A percentile compares a stretch with the other conserved stretches of the same genome.
phyloP scores from a whole-genome alignment of 495 filamentous ascomycete species.

The Lasiosphaeria miniovina region DNA sequence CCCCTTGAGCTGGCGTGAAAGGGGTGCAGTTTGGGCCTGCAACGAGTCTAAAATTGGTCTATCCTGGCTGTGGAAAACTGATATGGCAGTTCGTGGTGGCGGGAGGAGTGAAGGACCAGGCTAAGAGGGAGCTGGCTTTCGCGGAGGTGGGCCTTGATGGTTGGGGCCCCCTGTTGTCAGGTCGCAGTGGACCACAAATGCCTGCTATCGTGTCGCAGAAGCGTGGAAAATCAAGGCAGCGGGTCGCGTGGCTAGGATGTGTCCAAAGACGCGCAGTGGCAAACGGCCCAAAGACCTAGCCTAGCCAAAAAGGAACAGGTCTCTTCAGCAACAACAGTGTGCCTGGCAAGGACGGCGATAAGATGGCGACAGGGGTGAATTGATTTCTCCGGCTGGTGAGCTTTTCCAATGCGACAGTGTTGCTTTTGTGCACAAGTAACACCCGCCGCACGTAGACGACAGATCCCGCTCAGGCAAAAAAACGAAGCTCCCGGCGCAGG shows the following conservation, averaged over 20 bases:
- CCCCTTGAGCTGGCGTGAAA: constrained; percentile 7
- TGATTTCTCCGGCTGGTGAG: too few species aligned
- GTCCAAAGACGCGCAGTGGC: constrained; percentile 4
- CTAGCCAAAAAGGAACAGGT: constrained; percentile 5
- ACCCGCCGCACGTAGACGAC: too few species aligned
- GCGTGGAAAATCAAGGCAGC: constrained; percentile 22
- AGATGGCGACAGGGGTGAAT: background rate
- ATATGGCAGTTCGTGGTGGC: background rate
- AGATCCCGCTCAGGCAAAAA: too few species aligned
- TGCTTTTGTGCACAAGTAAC: too few species aligned
- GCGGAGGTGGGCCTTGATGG: constrained; percentile 4
- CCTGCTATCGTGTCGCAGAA: constrained; percentile 16
- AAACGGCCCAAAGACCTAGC: constrained; percentile 1
- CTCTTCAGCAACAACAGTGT: background rate
- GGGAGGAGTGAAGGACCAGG: background rate
- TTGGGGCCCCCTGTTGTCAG: constrained; percentile 7
- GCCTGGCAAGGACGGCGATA: background rate
- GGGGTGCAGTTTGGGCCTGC: constrained; percentile 18
- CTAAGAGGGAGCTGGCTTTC: background rate
- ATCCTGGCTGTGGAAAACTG: constrained; percentile 5
- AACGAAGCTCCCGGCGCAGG: too few species aligned
- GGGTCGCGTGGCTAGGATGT: constrained; percentile 7
- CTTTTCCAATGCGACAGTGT: too few species aligned
- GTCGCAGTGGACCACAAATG: constrained; percentile 7
- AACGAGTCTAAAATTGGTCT: background rate